Base-by-base conservation (phyloP, 2,329 filamentous ascomycete species). In the Madurella mycetomatis region DNA sequence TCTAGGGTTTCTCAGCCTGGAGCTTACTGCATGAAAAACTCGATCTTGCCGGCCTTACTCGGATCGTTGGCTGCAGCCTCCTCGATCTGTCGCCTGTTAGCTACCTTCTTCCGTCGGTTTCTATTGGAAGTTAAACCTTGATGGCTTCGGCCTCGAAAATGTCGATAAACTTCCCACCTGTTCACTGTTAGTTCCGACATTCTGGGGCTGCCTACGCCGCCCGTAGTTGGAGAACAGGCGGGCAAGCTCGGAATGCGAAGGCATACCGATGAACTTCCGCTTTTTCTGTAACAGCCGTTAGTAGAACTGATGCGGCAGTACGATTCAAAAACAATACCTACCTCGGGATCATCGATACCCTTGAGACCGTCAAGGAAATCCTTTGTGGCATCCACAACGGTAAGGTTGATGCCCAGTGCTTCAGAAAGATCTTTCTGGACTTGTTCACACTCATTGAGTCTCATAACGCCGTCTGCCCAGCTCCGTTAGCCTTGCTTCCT, bases 351-450 rank as follows among this genome's bases (percentile, higher is more conserved):
- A 0, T 74, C 76, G 25, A 96, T 82, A 16, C 90, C 92, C 60
- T 83, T 81, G 1, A 97, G 83, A 19, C 84, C 79, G 31, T 75
- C 74, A n/a, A 96, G 76, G 77, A 97, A 97, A 25, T 81, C 75
- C 57, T 95, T 78, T 9, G 81, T 80, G 0, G 84, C 91, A 67
- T 97, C 88, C 1, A 95, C 83, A 30, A 97, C 86, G 0, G 89
- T 95, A 2, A 97, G 78, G 70, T 96, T 94, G 71, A 97, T 95
- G 1, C 89, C 89, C 1, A 97, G 81, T 61, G 94, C 85, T 65
- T 91, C 70, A 1, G 80, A 79, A 2, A 97, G 81, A 0, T 84
- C 92, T 70, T 90, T 77, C 71, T 95, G 86, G 49, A 97, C 94
- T 65, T 86, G 77, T 61, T 85, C 75, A 62, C 87, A 91, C 71